phyloP scores from a whole-genome alignment of 768 basidiomycete species.

The Lactarius quietus region DNA sequence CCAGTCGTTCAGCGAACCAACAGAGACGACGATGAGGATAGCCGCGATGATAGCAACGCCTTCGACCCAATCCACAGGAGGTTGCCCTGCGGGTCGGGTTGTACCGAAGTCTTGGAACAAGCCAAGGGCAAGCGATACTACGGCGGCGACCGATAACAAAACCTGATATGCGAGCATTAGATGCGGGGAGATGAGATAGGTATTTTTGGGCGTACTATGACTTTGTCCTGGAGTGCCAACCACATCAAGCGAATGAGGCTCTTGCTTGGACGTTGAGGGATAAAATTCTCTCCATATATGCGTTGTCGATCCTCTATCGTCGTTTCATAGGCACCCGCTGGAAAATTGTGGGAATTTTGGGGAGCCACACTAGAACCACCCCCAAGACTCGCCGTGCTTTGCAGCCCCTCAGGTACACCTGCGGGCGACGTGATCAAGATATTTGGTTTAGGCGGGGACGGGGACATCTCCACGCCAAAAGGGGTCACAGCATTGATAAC shows the following conservation, averaged over 20 bases:
- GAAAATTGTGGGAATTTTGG: background rate
- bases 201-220: slow-evolving; percentile 43
- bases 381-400: slow-evolving; percentile 18
- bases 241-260: slow-evolving; percentile 53
- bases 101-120: slow-evolving; percentile 91
- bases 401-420: slow-evolving; percentile 29
- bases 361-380: background rate
- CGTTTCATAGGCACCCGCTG: slow-evolving; percentile 32
- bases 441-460: slow-evolving; percentile 32
- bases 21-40: slow-evolving; percentile 73
- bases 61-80: slow-evolving; percentile 96
- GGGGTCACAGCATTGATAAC: background rate
- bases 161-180: slow-evolving; percentile 55
- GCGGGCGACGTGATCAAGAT: slow-evolving; percentile 42
- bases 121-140: slow-evolving; percentile 89
- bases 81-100: slow-evolving; percentile 50
- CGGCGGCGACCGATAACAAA: slow-evolving; percentile 86
- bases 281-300: slow-evolving; percentile 51
- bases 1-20: slow-evolving; percentile 96
- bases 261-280: slow-evolving; percentile 48
- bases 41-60: slow-evolving; percentile 81
- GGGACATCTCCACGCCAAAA: slow-evolving; percentile 26
- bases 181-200: slow-evolving; percentile 3
- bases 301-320: slow-evolving; percentile 42
- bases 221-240: slow-evolving; percentile 61